Conservation (phyloP, 2,329 filamentous ascomycete genomes). For the Arthrobotrys megalospora region DNA sequence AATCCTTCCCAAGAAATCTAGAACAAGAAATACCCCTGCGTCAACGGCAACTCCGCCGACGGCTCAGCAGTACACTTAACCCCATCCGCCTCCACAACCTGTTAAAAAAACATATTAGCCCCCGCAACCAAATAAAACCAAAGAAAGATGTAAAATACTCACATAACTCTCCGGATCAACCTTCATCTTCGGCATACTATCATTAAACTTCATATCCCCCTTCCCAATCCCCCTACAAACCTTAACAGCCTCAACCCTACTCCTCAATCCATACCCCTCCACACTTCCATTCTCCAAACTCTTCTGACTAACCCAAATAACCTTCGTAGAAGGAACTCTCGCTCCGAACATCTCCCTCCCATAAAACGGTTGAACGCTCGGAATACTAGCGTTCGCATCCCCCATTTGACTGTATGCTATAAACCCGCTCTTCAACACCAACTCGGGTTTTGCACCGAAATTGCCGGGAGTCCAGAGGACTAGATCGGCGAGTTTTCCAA, state of each 20-base stretch:
- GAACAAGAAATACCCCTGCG: slow-evolving; percentile 83
- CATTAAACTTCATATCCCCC: slow-evolving; percentile 91
- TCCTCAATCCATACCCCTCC: slow-evolving; percentile 80
- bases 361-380: slow-evolving; percentile 86
- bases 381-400: slow-evolving; percentile 86
- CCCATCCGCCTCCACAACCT: slow-evolving; percentile 86
- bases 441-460: slow-evolving; percentile 87
- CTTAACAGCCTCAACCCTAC: slow-evolving; percentile 84
- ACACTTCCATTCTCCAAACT: slow-evolving; percentile 79
- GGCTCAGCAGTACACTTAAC: slow-evolving; percentile 81
- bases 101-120: slow-evolving; percentile 30
- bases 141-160: slow-evolving; percentile 65
- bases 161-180: slow-evolving; percentile 92
- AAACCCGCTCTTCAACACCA: slow-evolving; percentile 86
- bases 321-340: slow-evolving; percentile 78
- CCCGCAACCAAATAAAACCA: slow-evolving; percentile 10
- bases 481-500: slow-evolving; percentile 90
- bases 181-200: slow-evolving; percentile 84
- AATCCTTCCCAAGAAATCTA: slow-evolving; percentile 67
- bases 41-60: slow-evolving; percentile 78
- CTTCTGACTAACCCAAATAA: slow-evolving; percentile 85
- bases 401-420: slow-evolving; percentile 88
- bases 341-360: slow-evolving; percentile 88
- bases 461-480: slow-evolving; percentile 87
- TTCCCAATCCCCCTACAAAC: slow-evolving; percentile 83